Conservation (phyloP, 257 asterid species). For the Osmanthus fragrans region DNA sequence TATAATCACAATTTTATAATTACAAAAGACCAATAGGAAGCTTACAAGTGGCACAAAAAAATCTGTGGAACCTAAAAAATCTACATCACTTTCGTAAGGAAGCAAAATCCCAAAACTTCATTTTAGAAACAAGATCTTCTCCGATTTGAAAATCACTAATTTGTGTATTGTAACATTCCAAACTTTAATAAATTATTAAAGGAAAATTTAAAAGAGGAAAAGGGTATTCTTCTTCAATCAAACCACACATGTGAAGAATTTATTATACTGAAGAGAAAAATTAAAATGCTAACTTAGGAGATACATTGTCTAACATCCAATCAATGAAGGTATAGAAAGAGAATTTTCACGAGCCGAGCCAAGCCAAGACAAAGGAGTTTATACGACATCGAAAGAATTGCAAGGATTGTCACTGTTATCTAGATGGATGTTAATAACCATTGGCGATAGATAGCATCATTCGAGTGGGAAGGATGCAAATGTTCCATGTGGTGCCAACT, state of each 20-base stretch:
- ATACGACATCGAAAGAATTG: too few relatives aligned
- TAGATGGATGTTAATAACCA: too few relatives aligned
- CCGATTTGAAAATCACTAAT: not conserved
- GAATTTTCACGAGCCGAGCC: not conserved
- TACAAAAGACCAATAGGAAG: not conserved
- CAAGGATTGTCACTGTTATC: too few relatives aligned
- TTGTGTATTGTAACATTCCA: not conserved
- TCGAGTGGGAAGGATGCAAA: not conserved
- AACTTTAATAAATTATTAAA: too few relatives aligned
- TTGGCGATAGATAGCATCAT: too few relatives aligned
- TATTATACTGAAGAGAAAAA: too few relatives aligned
- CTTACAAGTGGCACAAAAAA: not conserved
- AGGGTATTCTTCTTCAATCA: not conserved
- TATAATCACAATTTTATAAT: not conserved
- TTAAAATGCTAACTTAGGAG: not conserved
- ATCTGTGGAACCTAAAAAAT: not conserved
- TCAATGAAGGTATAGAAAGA: not conserved
- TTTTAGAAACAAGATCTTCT: not conserved
- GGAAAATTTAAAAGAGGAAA: not conserved
- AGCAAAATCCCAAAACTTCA: not conserved
- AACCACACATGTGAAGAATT: too few relatives aligned
- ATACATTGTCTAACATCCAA: not conserved
- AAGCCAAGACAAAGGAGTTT: too few relatives aligned
- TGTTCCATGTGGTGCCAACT: not conserved
- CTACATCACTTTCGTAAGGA: not conserved